Evolutionary conservation across 2,329 filamentous ascomycete genomes (phyloP).

Genomic region (Xylaria sp.): DNA sequence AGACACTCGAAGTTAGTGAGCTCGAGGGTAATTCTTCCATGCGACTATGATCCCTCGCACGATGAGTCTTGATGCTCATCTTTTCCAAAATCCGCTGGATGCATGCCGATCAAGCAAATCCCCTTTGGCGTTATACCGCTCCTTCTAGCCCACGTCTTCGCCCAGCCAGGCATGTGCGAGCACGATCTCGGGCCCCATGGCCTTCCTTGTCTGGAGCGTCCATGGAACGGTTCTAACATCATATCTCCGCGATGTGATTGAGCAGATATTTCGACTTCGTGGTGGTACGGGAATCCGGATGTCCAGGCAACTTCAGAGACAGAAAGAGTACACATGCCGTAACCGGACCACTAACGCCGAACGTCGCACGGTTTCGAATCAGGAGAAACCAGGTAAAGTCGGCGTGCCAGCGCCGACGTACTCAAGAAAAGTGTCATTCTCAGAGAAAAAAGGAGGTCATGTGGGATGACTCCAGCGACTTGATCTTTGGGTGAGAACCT

Average conservation of each 20-base stretch:
- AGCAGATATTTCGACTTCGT: not conserved
- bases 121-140: conserved; percentile 8
- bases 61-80: no score
- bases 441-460: no score
- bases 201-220: conserved; percentile 3
- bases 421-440: no score
- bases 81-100: not conserved
- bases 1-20: no score
- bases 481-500: not conserved
- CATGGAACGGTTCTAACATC: conserved; percentile 9
- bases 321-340: not conserved
- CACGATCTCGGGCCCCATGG: conserved; percentile 13
- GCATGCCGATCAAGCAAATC: conserved; percentile 5
- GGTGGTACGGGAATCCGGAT: not conserved
- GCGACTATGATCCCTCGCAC: no score
- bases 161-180: conserved; percentile 12
- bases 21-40: no score
- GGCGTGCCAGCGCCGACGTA: not conserved
- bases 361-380: not conserved
- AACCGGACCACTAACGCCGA: not conserved
- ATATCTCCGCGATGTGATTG: not conserved
- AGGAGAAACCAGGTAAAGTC: not conserved
- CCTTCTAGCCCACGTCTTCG: conserved; percentile 1
- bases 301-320: not conserved
- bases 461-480: not conserved